Conservation (phyloP, 1,284 basidiomycete genomes). For the Rhodotorula sp. region DNA sequence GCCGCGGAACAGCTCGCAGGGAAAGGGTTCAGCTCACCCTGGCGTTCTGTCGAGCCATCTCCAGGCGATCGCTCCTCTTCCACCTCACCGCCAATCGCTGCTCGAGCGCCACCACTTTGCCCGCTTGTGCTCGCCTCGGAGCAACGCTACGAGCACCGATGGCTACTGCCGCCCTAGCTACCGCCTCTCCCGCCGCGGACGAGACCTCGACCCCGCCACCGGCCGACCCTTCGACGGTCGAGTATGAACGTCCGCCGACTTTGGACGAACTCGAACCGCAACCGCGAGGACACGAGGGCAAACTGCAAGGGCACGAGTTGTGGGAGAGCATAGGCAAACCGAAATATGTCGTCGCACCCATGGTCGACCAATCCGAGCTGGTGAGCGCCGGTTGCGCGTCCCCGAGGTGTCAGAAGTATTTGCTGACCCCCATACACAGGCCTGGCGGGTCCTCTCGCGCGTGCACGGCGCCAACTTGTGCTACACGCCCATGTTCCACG, state of each 20-base stretch:
- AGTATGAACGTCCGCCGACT: neutral
- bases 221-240: neutral
- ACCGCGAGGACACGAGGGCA: slow-evolving; percentile 7
- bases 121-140: neutral
- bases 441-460: slow-evolving; percentile 86
- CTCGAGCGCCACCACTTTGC: neutral
- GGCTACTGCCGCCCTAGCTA: neutral
- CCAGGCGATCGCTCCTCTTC: too few relatives aligned
- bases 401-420: too few relatives aligned
- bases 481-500: slow-evolving; percentile 98
- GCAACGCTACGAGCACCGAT: neutral
- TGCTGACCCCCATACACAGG: slow-evolving; percentile 53
- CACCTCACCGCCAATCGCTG: neutral
- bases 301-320: slow-evolving; percentile 66
- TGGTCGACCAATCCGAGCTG: slow-evolving; percentile 97
- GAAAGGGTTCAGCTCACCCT: too few relatives aligned
- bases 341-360: slow-evolving; percentile 86
- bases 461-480: slow-evolving; percentile 76
- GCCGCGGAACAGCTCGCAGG: too few relatives aligned
- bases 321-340: slow-evolving; percentile 79
- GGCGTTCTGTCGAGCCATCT: too few relatives aligned
- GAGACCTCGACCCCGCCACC: too few relatives aligned
- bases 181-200: too few relatives aligned
- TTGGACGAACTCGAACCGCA: slow-evolving; percentile 11
- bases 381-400: slow-evolving; percentile 51